Evolutionary conservation across 2,329 filamentous ascomycete genomes (phyloP).

Genomic region (Aspergillus tamarii): DNA sequence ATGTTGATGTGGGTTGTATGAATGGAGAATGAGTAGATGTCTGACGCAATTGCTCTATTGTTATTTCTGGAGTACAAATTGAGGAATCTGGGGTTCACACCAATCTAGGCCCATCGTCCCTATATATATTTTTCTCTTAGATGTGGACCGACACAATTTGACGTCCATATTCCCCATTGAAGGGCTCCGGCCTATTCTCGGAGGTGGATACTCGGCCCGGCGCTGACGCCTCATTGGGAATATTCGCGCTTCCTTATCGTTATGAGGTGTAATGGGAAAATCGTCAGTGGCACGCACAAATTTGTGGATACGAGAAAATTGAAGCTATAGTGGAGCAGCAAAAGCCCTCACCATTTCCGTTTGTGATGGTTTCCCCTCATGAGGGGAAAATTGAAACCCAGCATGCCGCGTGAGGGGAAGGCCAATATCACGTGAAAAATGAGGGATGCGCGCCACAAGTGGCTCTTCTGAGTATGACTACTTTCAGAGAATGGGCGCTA

Average conservation of each 20-base stretch:
- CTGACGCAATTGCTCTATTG: background rate
- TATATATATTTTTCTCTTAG: background rate
- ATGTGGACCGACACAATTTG: background rate
- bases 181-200: background rate
- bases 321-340: slow-evolving; percentile 2
- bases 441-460: background rate
- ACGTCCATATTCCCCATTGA: background rate
- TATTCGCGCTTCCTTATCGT: background rate
- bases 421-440: background rate
- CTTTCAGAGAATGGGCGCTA: background rate
- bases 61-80: background rate
- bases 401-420: background rate
- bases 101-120: background rate
- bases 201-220: slow-evolving; percentile 4
- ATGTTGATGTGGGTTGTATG: background rate
- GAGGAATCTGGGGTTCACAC: background rate
- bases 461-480: background rate
- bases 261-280: background rate
- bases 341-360: background rate
- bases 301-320: slow-evolving; percentile 1
- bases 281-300: background rate
- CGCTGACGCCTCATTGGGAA: slow-evolving; percentile 1
- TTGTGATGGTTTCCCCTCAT: slow-evolving; percentile 12
- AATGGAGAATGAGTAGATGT: background rate
- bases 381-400: background rate